These are phyloP conservation scores for Phytophthora pistaciae DNA, from an alignment of 352 stramenopile genomes.

Conservation along the genomic window DNA sequence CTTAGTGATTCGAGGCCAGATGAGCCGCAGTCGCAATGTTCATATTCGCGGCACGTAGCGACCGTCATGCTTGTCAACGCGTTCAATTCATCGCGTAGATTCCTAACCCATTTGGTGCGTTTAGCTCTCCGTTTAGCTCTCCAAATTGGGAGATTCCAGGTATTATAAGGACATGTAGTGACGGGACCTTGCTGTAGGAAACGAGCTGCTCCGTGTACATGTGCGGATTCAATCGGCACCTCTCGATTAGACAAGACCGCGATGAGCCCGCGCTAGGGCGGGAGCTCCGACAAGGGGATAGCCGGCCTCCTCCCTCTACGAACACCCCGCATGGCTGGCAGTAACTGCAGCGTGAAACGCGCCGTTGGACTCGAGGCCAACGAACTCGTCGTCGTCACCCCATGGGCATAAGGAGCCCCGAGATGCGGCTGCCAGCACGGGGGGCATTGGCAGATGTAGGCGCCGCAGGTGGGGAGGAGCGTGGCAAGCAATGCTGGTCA, in stretches of 20 bases:
- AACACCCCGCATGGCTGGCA: not conserved
- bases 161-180: not conserved
- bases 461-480: not conserved
- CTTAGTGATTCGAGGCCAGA: conserved; percentile 6
- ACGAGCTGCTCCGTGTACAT: not conserved
- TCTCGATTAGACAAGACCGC: conserved; percentile 15
- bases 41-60: conserved; percentile 12
- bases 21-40: conserved; percentile 6
- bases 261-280: not conserved
- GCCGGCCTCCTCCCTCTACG: not conserved
- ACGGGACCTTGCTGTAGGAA: not conserved
- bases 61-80: conserved; percentile 3
- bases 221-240: conserved; percentile 4
- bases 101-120: conserved; percentile 9
- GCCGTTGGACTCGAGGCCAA: not conserved
- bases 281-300: not conserved
- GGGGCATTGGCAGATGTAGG: not conserved
- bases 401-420: not conserved
- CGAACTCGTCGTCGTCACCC: conserved; percentile 1
- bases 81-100: conserved; percentile 16
- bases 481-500: conserved; percentile 1
- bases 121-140: not conserved
- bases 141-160: not conserved
- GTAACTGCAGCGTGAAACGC: conserved; percentile 2
- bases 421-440: not conserved